Conservation (phyloP, 331 rosid genomes). For the Ulmus americana region DNA sequence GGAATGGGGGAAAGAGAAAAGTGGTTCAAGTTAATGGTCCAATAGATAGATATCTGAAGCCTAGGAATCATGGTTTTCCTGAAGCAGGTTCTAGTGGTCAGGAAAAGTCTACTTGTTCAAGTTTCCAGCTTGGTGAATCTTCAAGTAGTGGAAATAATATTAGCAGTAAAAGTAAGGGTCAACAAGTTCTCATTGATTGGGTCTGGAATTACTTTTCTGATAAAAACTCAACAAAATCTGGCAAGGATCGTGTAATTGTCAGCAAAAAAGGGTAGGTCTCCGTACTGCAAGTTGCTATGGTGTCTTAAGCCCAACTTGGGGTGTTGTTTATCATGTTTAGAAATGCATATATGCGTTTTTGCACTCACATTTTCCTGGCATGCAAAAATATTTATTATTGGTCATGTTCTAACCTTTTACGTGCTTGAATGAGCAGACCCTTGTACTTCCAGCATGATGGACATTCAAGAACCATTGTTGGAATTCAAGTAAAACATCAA, state of each 20-base stretch:
- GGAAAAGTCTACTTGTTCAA: constrained; percentile 18
- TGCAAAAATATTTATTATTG: constrained; percentile 12
- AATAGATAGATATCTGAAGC: constrained; percentile 33
- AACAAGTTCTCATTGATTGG: constrained; percentile 69
- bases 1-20: constrained; percentile 34
- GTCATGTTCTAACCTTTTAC: constrained; percentile 20
- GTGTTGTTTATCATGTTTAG: not conserved
- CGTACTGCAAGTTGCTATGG: constrained; percentile 2
- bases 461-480: constrained; percentile 76
- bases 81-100: constrained; percentile 24
- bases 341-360: not conserved
- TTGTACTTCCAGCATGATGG: constrained; percentile 84
- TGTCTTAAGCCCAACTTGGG: not conserved
- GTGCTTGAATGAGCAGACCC: constrained; percentile 47
- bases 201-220: constrained; percentile 80
- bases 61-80: constrained; percentile 10
- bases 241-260: constrained; percentile 31
- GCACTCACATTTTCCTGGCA: not conserved
- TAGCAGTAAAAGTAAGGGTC: constrained; percentile 32
- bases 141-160: constrained; percentile 19
- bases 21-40: constrained; percentile 36
- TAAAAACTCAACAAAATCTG: constrained; percentile 30
- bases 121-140: constrained; percentile 19
- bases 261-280: constrained; percentile 60
- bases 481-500: constrained; percentile 58